phyloP scores from a whole-genome alignment of 1,284 basidiomycete genomes.

The Phaffia rhodozyma region DNA sequence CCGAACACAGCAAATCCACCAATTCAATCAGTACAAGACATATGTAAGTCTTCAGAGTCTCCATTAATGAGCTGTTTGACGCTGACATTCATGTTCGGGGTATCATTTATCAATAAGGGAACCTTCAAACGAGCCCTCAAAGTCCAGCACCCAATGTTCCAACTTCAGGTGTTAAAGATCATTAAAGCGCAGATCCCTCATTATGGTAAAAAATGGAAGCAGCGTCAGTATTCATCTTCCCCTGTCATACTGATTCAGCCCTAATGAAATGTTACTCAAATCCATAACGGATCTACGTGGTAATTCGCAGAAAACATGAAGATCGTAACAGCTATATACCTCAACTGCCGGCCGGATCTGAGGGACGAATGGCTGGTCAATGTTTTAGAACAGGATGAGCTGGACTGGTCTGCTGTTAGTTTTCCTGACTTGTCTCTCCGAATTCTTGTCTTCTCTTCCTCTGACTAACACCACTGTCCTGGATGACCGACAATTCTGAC shows the following conservation, averaged over 20 bases:
- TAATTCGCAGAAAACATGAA: conserved; percentile 81
- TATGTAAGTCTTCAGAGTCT: conserved; percentile 48
- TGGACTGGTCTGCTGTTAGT: conserved; percentile 44
- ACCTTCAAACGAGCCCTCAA: conserved; percentile 88
- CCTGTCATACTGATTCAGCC: no score
- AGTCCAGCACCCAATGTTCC: conserved; percentile 86
- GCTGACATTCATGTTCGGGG: conserved; percentile 19
- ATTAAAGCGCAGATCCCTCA: conserved; percentile 99
- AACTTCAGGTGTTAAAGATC: conserved; percentile 91
- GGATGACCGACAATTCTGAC: neutral
- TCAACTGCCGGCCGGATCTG: conserved; percentile 91
- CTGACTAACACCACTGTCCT: neutral
- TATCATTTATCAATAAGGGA: conserved; percentile 43
- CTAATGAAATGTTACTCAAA: no score
- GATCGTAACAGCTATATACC: conserved; percentile 94
- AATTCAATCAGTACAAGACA: conserved; percentile 97
- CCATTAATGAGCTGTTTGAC: neutral
- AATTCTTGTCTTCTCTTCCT: neutral
- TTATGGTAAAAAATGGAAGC: conserved; percentile 95
- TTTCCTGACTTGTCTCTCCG: conserved; percentile 20
- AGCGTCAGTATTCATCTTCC: conserved; percentile 48
- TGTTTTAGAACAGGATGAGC: conserved; percentile 79
- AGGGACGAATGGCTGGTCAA: conserved; percentile 96
- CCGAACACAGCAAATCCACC: conserved; percentile 84
- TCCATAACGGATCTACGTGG: conserved; percentile 15